Evolutionary conservation across 2,329 filamentous ascomycete genomes (phyloP).

Genomic region (Trichoderma atrobrunneum): DNA sequence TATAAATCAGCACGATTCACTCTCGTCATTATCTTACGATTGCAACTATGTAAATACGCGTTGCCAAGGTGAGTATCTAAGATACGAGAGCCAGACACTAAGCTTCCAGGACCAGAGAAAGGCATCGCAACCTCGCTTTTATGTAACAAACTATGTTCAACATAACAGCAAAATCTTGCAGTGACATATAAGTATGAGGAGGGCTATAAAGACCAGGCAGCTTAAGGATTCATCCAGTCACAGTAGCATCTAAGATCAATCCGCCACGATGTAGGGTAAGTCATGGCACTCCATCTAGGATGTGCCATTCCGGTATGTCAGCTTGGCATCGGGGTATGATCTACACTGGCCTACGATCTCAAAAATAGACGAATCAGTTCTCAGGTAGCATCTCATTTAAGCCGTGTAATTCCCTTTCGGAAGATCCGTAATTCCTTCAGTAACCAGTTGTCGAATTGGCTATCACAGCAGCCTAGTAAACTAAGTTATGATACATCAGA

Average conservation of each 20-base stretch:
- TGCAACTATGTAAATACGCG: neutral
- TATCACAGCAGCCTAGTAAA: no score
- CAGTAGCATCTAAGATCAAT: neutral
- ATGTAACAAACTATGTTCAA: neutral
- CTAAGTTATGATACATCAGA: no score
- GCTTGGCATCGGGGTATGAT: neutral
- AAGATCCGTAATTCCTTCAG: neutral
- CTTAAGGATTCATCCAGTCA: neutral
- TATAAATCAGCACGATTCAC: neutral
- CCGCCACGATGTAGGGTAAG: neutral
- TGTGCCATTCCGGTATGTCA: neutral
- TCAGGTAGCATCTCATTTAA: neutral
- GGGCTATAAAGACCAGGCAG: no score
- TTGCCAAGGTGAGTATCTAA: neutral
- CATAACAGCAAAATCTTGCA: no score
- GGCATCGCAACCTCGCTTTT: neutral
- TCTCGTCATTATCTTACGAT: neutral
- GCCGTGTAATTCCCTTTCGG: neutral
- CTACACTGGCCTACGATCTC: neutral
- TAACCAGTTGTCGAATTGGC: neutral
- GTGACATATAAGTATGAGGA: no score
- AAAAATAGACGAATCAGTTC: neutral
- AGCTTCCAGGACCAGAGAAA: neutral
- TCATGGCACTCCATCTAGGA: neutral
- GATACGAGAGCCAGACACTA: neutral